Percentiles rank a stretch among this genome's conserved stretches.
These are phyloP conservation scores for Catharanthus roseus DNA, from an alignment of 257 asterid genomes.

Conservation along the genomic window DNA sequence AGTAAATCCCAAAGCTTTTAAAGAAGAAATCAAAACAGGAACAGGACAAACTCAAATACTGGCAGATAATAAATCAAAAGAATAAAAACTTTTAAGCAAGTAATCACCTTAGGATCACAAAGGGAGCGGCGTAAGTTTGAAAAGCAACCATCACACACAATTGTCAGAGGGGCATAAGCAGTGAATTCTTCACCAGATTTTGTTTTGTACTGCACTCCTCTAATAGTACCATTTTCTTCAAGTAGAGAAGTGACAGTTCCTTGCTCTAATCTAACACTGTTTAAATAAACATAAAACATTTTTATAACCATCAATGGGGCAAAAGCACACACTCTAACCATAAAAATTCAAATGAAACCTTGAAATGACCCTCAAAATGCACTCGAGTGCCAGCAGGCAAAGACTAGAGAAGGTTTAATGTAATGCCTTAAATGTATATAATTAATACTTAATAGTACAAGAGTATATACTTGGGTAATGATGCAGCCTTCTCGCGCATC, in stretches of 20 bases:
- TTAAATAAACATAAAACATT: neutral
- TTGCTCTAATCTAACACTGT: conserved; percentile 64
- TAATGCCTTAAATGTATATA: neutral
- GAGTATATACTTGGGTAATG: conserved; percentile 65
- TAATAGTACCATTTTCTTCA: conserved; percentile 49
- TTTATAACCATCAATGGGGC: neutral
- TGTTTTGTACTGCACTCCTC: conserved; percentile 56
- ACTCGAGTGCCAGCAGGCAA: no score
- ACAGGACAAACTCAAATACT: neutral
- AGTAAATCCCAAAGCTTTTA: neutral
- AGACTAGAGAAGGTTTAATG: no score
- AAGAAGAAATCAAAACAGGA: conserved; percentile 5
- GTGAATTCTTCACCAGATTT: conserved; percentile 49
- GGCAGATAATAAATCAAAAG: neutral
- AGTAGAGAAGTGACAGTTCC: conserved; percentile 62
- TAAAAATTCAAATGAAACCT: neutral
- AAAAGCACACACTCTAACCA: neutral
- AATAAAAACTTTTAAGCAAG: neutral
- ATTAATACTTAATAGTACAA: conserved; percentile 4
- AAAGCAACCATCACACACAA: conserved; percentile 76
- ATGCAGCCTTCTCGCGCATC: conserved; percentile 83
- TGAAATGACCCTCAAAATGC: neutral
- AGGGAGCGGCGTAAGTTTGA: conserved; percentile 60
- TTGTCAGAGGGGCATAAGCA: conserved; percentile 56
- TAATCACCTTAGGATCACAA: conserved; percentile 56